These are phyloP conservation scores for Penicillium angulare DNA, from an alignment of 495 filamentous ascomycete genomes.

Conservation along the genomic window DNA sequence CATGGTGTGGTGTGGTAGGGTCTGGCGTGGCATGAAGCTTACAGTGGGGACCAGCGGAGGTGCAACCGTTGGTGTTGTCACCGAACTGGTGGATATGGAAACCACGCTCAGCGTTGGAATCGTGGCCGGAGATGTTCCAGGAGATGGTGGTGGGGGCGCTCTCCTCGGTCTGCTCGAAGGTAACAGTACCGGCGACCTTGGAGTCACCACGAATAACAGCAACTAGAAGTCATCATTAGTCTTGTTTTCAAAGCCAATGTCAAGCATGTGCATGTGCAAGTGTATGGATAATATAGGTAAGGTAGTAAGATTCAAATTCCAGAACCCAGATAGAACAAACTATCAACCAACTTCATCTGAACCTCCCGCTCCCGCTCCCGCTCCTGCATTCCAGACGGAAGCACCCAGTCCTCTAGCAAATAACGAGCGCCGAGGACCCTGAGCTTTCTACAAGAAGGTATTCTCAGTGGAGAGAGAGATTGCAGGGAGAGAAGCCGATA, in stretches of 20 bases:
- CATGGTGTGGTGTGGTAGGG: no score
- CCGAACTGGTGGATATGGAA: conserved; percentile 98
- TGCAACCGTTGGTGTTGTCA: conserved; percentile 99
- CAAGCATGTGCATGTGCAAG: no score
- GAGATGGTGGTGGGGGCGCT: conserved; percentile 76
- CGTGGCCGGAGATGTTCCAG: conserved; percentile 90
- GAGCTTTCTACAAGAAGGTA: no score
- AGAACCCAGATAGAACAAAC: conserved; percentile 12
- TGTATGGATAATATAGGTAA: no score
- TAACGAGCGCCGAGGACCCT: conserved; percentile 7
- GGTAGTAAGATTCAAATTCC: not conserved
- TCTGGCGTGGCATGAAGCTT: no score
- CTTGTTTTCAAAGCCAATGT: not conserved
- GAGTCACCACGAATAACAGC: conserved; percentile 96
- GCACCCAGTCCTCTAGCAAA: conserved; percentile 4
- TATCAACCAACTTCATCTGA: not conserved
- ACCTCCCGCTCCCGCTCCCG: not conserved
- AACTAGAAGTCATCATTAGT: conserved; percentile 53
- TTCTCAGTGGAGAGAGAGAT: not conserved
- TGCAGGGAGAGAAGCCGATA: conserved; percentile 30
- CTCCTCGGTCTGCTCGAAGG: conserved; percentile 89
- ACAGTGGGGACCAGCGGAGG: conserved; percentile 95
- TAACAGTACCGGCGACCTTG: conserved; percentile 85
- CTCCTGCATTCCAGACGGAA: no score
- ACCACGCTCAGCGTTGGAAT: conserved; percentile 92